Evolutionary conservation across 768 basidiomycete genomes (phyloP).

Genomic region (Lactarius hatsudake): DNA sequence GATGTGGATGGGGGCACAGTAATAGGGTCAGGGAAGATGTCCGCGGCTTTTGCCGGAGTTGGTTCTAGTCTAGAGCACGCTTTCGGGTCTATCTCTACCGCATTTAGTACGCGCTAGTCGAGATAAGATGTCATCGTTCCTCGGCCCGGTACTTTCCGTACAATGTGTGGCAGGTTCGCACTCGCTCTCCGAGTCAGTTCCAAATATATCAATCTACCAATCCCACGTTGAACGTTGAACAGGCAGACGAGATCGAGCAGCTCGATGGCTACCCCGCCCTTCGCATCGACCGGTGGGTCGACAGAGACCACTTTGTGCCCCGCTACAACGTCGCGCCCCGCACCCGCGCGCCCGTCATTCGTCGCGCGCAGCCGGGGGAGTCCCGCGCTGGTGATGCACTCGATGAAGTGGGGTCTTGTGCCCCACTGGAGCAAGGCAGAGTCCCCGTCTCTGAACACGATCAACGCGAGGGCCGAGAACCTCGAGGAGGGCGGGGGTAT

Average conservation of each 20-base stretch:
- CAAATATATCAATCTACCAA: constrained; percentile 6
- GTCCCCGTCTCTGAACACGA: constrained; percentile 71
- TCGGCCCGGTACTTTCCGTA: not conserved
- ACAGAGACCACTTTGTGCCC: constrained; percentile 54
- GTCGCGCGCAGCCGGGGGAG: constrained; percentile 35
- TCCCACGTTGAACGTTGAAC: not conserved
- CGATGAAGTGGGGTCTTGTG: constrained; percentile 90
- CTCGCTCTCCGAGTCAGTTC: constrained; percentile 46
- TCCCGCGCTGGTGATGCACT: constrained; percentile 58
- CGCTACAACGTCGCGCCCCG: constrained; percentile 86
- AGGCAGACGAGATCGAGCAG: constrained; percentile 30
- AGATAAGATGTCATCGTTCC: not conserved
- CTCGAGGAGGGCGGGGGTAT: constrained; percentile 72
- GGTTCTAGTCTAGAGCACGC: too few species aligned
- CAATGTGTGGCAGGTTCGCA: constrained; percentile 63
- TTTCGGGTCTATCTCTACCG: too few species aligned
- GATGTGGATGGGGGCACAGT: not conserved
- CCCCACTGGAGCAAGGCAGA: constrained; percentile 83
- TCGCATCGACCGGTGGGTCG: constrained; percentile 55
- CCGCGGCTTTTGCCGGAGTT: not conserved
- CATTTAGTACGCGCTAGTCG: too few species aligned
- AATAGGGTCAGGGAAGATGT: too few species aligned
- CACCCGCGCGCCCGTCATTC: constrained; percentile 71
- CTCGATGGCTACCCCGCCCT: constrained; percentile 46
- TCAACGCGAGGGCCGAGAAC: constrained; percentile 86